phyloP scores from a whole-genome alignment of 179 eudicot species.

The Pouteria campechiana region DNA sequence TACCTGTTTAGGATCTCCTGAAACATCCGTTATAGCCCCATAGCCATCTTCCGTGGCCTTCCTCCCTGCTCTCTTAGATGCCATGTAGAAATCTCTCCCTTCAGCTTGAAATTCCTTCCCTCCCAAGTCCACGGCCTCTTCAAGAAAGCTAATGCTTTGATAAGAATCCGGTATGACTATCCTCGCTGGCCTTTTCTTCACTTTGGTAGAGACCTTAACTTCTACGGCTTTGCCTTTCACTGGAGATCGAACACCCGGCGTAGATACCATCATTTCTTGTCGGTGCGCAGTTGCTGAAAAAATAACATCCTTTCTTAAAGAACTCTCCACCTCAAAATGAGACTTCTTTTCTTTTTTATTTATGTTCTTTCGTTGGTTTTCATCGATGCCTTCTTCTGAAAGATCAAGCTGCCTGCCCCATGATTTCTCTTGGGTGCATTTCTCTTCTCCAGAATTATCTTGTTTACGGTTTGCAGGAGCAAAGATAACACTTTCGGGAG shows the following conservation, averaged over 20 bases:
- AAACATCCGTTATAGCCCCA: slow-evolving; percentile 22
- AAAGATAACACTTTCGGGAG: not conserved
- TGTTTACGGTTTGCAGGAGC: not conserved
- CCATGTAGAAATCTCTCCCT: slow-evolving; percentile 28
- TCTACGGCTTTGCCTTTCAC: not conserved
- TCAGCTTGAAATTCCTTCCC: slow-evolving; percentile 20
- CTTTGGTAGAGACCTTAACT: slow-evolving; percentile 2
- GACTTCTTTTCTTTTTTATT: too few relatives aligned
- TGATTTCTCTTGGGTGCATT: too few relatives aligned
- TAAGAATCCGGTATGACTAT: slow-evolving; percentile 21
- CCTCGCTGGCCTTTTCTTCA: slow-evolving; percentile 31
- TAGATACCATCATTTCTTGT: too few relatives aligned
- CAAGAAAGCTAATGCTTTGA: slow-evolving; percentile 9
- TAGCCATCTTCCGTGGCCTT: slow-evolving; percentile 45
- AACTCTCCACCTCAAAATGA: too few relatives aligned
- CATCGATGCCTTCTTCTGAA: too few relatives aligned
- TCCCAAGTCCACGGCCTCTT: slow-evolving; percentile 7
- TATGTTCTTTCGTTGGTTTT: too few relatives aligned
- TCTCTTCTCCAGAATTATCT: not conserved
- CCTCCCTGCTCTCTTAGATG: slow-evolving; percentile 36
- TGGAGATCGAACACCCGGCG: too few relatives aligned
- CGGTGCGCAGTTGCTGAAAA: not conserved
- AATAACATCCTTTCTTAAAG: not conserved
- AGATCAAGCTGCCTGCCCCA: too few relatives aligned
- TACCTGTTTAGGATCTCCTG: slow-evolving; percentile 49